A percentile compares a stretch with the other conserved stretches of the same genome.
These are phyloP conservation scores for Saccharomycopsis babjevae DNA, from an alignment of 805 yeast genomes.

Conservation along the genomic window DNA sequence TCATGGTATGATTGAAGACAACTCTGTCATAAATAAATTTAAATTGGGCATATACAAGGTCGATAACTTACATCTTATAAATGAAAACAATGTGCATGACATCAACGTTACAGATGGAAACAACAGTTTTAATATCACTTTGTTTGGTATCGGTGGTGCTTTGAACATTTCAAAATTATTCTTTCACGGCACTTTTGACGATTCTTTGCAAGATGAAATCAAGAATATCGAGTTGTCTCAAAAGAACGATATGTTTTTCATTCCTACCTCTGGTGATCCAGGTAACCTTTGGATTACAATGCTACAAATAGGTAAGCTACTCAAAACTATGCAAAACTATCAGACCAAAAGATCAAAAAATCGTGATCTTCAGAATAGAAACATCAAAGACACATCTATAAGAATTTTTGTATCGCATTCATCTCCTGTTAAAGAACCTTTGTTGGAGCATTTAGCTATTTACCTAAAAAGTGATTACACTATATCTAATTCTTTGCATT, in stretches of 20 bases:
- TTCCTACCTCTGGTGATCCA: slow-evolving; percentile 50
- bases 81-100: slow-evolving; percentile 39
- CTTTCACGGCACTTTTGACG: slow-evolving; percentile 43
- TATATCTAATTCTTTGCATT: slow-evolving; percentile 62
- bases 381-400: slow-evolving; percentile 23
- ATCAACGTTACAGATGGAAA: slow-evolving; percentile 33
- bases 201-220: slow-evolving; percentile 18
- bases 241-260: slow-evolving; percentile 19
- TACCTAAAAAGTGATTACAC: slow-evolving; percentile 63
- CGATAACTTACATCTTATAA: slow-evolving; percentile 51
- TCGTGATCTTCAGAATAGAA: neutral
- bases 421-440: slow-evolving; percentile 60
- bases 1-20: slow-evolving; percentile 71
- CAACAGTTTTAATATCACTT: slow-evolving; percentile 32
- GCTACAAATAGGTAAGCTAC: slow-evolving; percentile 58
- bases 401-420: slow-evolving; percentile 59
- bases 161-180: slow-evolving; percentile 56
- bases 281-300: slow-evolving; percentile 71
- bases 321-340: slow-evolving; percentile 38
- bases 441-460: slow-evolving; percentile 58
- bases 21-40: slow-evolving; percentile 53
- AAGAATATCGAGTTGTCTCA: neutral
- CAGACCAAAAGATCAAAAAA: neutral
- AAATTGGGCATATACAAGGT: slow-evolving; percentile 41
- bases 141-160: slow-evolving; percentile 68